These are phyloP conservation scores for Parasarocladium wereldwijsianum DNA, from an alignment of 2,329 filamentous ascomycete genomes.

Conservation along the genomic window DNA sequence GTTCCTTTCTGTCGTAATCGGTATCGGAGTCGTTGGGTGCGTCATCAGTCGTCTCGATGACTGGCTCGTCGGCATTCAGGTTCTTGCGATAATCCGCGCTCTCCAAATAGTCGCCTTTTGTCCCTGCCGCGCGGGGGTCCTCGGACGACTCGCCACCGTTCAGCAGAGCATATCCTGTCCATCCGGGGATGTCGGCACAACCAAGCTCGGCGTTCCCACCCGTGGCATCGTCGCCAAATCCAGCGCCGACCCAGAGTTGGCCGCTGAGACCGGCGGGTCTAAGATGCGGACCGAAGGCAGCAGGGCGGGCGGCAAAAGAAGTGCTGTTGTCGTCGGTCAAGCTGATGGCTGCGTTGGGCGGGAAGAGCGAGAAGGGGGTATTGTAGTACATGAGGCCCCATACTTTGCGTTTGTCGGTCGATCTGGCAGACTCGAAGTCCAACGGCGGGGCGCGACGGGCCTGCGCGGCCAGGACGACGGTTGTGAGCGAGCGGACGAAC, in stretches of 20 bases:
- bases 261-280: constrained; percentile 67
- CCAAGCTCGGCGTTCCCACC: constrained; percentile 72
- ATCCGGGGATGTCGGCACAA: constrained; percentile 87
- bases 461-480: constrained; percentile 14
- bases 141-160: neutral
- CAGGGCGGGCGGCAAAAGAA: constrained; percentile 84
- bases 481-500: constrained; percentile 35
- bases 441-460: constrained; percentile 9
- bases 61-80: too few species aligned
- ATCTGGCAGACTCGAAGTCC: neutral
- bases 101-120: neutral
- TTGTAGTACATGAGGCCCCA: constrained; percentile 52
- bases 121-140: neutral
- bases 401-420: constrained; percentile 5
- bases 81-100: neutral
- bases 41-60: too few species aligned
- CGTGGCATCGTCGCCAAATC: constrained; percentile 69
- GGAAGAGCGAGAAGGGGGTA: constrained; percentile 75
- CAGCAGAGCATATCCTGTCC: constrained; percentile 41
- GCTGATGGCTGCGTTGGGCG: constrained; percentile 88
- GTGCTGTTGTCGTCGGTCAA: constrained; percentile 97
- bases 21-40: constrained; percentile 81
- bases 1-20: too few species aligned
- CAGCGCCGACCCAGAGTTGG: constrained; percentile 84
- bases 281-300: constrained; percentile 76